Conservation (phyloP, 1,284 basidiomycete genomes). For the Xerocomus minutiporus region DNA sequence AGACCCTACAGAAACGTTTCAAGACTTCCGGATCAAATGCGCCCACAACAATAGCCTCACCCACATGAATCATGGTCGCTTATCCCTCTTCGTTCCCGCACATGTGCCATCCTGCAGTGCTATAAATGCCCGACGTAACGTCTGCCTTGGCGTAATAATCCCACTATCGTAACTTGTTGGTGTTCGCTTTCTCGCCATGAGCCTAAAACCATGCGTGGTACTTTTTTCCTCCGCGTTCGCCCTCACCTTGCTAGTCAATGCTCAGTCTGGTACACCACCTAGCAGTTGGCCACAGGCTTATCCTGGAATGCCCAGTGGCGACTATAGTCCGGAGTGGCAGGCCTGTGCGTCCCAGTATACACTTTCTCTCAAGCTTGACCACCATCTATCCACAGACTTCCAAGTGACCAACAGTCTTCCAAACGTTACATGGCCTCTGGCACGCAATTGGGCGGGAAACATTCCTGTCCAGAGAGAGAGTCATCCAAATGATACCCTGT, state of each 20-base stretch:
- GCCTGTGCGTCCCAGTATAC: slow-evolving; percentile 40
- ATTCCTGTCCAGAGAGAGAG: slow-evolving; percentile 56
- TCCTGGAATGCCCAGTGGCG: slow-evolving; percentile 34
- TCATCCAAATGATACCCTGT: slow-evolving; percentile 60
- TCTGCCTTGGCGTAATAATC: background rate
- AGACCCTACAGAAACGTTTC: too few species aligned
- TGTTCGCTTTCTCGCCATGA: slow-evolving; percentile 18
- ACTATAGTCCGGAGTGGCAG: slow-evolving; percentile 60
- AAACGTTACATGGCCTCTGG: slow-evolving; percentile 56
- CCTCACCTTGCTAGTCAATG: slow-evolving; percentile 12
- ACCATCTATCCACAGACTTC: slow-evolving; percentile 41
- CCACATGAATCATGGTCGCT: too few species aligned
- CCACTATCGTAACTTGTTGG: slow-evolving; percentile 3
- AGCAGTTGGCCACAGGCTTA: slow-evolving; percentile 34
- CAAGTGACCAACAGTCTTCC: slow-evolving; percentile 54
- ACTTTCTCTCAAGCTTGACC: background rate
- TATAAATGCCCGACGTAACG: background rate
- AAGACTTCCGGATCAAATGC: too few species aligned
- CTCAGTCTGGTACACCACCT: slow-evolving; percentile 26
- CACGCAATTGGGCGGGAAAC: slow-evolving; percentile 63
- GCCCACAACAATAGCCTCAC: too few species aligned
- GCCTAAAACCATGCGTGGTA: slow-evolving; percentile 10
- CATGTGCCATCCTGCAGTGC: too few species aligned
- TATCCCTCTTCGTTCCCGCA: too few species aligned
- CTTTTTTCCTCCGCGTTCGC: slow-evolving; percentile 5